A percentile compares a stretch with the other conserved stretches of the same genome.
These are phyloP conservation scores for Melianthus villosus DNA, from an alignment of 441 rosid species.

Conservation along the genomic window DNA sequence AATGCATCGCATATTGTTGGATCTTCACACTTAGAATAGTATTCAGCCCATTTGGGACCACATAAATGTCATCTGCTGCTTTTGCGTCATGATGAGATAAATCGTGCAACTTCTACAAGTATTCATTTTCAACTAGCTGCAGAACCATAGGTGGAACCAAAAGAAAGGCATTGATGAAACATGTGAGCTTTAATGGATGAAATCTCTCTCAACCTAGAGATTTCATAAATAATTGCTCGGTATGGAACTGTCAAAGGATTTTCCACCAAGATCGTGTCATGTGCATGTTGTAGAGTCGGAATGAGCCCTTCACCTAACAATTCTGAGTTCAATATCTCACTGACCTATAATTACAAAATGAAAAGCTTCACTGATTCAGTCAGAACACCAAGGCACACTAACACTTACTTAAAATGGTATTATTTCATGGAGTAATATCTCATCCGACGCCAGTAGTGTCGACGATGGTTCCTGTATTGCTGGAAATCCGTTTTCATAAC, in stretches of 20 bases:
- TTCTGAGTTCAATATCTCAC: constrained; percentile 91
- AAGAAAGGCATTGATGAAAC: no score
- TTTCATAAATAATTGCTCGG: constrained; percentile 52
- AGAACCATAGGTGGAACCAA: no score
- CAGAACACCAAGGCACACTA: background rate
- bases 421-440: no score
- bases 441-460: no score
- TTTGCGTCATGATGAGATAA: constrained; percentile 38
- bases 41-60: constrained; percentile 50
- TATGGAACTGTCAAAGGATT: constrained; percentile 71
- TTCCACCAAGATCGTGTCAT: constrained; percentile 62
- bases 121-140: constrained; percentile 66
- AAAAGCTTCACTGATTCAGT: background rate
- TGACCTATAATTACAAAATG: constrained; percentile 36
- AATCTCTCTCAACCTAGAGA: constrained; percentile 6
- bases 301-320: constrained; percentile 89
- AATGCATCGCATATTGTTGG: constrained; percentile 71
- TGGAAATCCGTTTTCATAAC: no score
- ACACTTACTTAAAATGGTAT: constrained; percentile 2
- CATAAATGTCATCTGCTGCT: constrained; percentile 36
- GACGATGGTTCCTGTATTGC: no score
- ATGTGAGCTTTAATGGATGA: constrained; percentile 5
- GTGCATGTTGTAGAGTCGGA: constrained; percentile 88
- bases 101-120: constrained; percentile 60
- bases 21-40: constrained; percentile 29